phyloP scores from a whole-genome alignment of 2,329 filamentous ascomycete genomes.

The Arthrobotrys sphaeroides region DNA sequence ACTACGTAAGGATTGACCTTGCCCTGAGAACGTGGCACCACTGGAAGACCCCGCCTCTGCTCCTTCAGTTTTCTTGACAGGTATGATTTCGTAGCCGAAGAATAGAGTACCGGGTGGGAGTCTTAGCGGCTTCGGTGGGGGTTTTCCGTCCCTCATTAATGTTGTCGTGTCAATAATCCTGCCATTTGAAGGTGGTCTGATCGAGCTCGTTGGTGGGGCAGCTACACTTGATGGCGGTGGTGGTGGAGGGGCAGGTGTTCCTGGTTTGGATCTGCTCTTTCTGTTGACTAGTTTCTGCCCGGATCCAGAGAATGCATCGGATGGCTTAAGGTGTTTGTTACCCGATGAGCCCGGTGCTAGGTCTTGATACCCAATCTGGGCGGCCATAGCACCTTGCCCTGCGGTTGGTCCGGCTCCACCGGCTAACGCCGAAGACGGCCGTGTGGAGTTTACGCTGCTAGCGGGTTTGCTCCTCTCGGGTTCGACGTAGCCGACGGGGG shows the following conservation, averaged over 20 bases:
- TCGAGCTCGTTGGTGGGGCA: conserved; percentile 61
- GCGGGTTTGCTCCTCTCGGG: conserved; percentile 67
- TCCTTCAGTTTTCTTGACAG: conserved; percentile 72
- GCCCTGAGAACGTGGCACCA: conserved; percentile 33
- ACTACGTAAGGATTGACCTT: conserved; percentile 31
- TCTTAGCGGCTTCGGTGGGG: conserved; percentile 79
- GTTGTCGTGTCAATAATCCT: conserved; percentile 56
- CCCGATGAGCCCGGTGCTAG: conserved; percentile 81
- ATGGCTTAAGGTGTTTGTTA: conserved; percentile 53
- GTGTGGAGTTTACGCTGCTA: conserved; percentile 74
- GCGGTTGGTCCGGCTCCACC: conserved; percentile 71
- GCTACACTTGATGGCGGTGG: conserved; percentile 61
- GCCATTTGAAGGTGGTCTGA: conserved; percentile 55
- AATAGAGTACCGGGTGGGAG: conserved; percentile 90
- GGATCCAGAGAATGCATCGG: conserved; percentile 73
- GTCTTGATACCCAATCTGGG: conserved; percentile 93
- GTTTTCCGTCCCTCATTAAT: conserved; percentile 59
- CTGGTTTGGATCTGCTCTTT: conserved; percentile 77
- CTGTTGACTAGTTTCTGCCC: conserved; percentile 86
- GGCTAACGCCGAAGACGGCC: conserved; percentile 73
- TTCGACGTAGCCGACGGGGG: conserved; percentile 93
- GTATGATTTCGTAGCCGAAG: conserved; percentile 93
- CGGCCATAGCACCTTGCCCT: conserved; percentile 94
- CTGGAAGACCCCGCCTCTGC: background rate
- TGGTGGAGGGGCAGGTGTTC: conserved; percentile 67